Conservation (phyloP, 805 yeast genomes). For the Candida germanica region DNA sequence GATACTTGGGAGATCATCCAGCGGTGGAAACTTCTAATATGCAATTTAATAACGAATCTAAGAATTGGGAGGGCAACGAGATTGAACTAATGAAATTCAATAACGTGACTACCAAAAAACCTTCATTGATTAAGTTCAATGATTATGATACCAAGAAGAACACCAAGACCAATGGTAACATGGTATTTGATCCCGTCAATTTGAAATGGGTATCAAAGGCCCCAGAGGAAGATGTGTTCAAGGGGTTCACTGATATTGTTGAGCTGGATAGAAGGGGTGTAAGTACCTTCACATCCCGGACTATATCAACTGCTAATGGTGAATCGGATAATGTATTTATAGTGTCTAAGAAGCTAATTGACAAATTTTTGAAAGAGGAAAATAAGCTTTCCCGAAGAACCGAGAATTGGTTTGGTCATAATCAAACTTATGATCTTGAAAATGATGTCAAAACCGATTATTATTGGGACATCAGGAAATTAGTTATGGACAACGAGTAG, state of each 20-base stretch:
- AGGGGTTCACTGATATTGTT: constrained; percentile 46
- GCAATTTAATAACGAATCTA: constrained; percentile 50
- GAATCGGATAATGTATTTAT: constrained; percentile 25
- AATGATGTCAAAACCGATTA: constrained; percentile 23
- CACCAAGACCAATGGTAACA: constrained; percentile 27
- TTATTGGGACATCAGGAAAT: constrained; percentile 43
- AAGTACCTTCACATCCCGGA: constrained; percentile 37
- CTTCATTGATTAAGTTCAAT: constrained; percentile 33
- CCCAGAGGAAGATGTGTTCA: constrained; percentile 44
- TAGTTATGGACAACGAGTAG: constrained; percentile 34
- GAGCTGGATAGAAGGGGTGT: constrained; percentile 22
- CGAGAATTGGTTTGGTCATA: constrained; percentile 35
- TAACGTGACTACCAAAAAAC: constrained; percentile 25
- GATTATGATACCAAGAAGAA: constrained; percentile 18
- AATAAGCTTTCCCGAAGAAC: constrained; percentile 30
- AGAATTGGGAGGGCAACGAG: constrained; percentile 67
- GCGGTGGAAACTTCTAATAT: constrained; percentile 30
- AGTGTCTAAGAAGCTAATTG: constrained; percentile 25
- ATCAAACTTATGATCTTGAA: constrained; percentile 23
- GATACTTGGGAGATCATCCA: constrained; percentile 24
- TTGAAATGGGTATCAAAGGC: constrained; percentile 56
- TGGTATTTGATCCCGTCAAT: constrained; percentile 58
- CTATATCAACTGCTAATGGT: constrained; percentile 27
- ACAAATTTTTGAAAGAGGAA: constrained; percentile 36
- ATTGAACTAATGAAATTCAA: constrained; percentile 54